Evolutionary conservation across 495 filamentous ascomycete genomes (phyloP), one percentile per base, ranked within the genome.

Genomic region (Penicillium samsonianum): DNA sequence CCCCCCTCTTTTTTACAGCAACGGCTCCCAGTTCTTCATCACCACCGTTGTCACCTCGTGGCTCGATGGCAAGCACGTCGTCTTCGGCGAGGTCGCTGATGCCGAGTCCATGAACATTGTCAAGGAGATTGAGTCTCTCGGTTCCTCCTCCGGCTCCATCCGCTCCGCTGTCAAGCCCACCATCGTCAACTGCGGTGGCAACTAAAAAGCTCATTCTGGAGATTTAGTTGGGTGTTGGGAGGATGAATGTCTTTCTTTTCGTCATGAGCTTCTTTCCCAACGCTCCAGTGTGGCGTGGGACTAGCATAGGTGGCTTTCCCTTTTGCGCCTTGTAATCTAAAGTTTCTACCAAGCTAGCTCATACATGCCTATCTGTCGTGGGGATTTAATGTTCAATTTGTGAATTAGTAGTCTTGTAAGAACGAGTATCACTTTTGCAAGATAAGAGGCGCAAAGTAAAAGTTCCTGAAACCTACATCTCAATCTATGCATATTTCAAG

Each of bases 1-100:
- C 41, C 59, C 1, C 16, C 16, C 35, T n/a, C 22, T 42, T 51
- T 35, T 25, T 17, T 63, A 6, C 58, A 97, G 94, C 75, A 99
- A 98, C 73, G 94, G 95, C 65, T 92, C 87, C 57, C 95, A 98
- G 73, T 99, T 99, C 86, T 99, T 98, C 84, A 78, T 99, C 71
- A 99, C 94, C 55, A 98, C 95, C 31, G 89, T 95, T 60, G 78
- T 83, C 25, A 99, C 94, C 41, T 87, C 88, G 28, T 95, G 97
- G 80, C 85, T 99, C 52, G 91, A 98, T 70, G 86, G 87, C 64
- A 98, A 98, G 81, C 94, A 99, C 78, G 94, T 99, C 55, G 94
- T 99, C 55, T 99, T 98, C 74, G 94, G 94, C 60, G 88, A 98
- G 75, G 93, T 99, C 42, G 81, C 82, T 50, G 87, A 90, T 56